Evolutionary conservation across 176 grass and related monocot species (phyloP).

Genomic region (Oryza coarctata): DNA sequence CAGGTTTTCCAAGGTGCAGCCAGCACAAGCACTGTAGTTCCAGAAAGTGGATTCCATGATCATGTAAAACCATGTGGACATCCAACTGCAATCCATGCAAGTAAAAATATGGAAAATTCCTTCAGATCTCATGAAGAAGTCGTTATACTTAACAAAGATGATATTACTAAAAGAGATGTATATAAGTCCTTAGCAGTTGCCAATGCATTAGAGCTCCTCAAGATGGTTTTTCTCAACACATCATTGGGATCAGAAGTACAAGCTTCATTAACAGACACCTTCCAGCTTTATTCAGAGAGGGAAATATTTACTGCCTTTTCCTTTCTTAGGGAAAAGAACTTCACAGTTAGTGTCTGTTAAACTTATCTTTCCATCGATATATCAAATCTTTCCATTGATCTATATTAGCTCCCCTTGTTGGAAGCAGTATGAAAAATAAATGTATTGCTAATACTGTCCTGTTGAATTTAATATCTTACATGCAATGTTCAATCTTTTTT

Average conservation of each 20-base stretch:
- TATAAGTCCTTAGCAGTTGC: conserved; percentile 69
- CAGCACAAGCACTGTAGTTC: conserved; percentile 26
- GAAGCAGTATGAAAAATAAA: neutral
- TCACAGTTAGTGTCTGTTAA: conserved; percentile 57
- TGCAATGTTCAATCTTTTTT: conserved; percentile 9
- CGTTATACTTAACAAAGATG: conserved; percentile 48
- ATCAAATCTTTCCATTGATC: neutral
- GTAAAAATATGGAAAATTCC: conserved; percentile 24
- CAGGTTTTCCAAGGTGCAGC: conserved; percentile 38
- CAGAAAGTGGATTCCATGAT: conserved; percentile 30
- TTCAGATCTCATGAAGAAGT: conserved; percentile 37
- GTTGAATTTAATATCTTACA: conserved; percentile 8
- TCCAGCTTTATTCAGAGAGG: conserved; percentile 74
- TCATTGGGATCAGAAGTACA: conserved; percentile 69
- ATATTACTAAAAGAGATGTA: conserved; percentile 54
- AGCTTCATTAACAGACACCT: conserved; percentile 62
- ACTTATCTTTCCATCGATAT: conserved; percentile 28
- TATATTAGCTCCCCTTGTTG: neutral
- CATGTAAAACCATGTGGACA: conserved; percentile 24
- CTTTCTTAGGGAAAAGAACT: conserved; percentile 77
- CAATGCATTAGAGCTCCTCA: conserved; percentile 83
- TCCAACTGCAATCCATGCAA: conserved; percentile 32
- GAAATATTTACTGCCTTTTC: conserved; percentile 85
- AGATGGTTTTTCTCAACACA: conserved; percentile 74
- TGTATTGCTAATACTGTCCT: neutral